Percentiles rank a stretch among this genome's conserved stretches.
Conservation (phyloP, 2,329 filamentous ascomycete genomes). For the Blastomyces emzantsi region DNA sequence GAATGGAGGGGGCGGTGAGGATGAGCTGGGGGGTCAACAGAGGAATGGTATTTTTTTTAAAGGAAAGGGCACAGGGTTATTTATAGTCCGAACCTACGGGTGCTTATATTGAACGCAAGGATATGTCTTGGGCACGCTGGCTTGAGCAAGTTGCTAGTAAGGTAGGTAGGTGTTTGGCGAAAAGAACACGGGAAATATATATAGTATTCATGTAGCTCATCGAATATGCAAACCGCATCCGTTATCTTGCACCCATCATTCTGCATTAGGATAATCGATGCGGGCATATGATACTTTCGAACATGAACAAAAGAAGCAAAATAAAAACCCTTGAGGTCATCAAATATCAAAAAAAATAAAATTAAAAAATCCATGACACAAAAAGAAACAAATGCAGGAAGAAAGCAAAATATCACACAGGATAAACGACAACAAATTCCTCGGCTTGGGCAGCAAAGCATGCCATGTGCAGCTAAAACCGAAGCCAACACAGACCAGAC, state of each 20-base stretch:
- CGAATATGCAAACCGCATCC: background rate
- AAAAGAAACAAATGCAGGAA: background rate
- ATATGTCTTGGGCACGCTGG: background rate
- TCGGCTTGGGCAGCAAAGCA: conserved; percentile 4
- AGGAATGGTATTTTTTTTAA: background rate
- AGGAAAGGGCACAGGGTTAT: background rate
- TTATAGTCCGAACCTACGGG: background rate
- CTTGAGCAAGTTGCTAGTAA: background rate
- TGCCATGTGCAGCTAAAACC: no score
- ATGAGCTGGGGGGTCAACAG: background rate
- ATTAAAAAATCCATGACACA: background rate
- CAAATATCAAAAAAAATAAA: background rate
- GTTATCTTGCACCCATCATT: no score
- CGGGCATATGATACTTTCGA: no score
- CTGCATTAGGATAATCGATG: no score
- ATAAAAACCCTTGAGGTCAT: no score
- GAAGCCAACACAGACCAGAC: background rate
- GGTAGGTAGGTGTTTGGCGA: background rate
- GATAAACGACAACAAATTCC: background rate
- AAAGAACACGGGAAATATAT: no score
- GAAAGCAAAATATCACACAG: background rate
- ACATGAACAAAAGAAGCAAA: background rate
- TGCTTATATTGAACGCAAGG: background rate
- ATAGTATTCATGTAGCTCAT: background rate
- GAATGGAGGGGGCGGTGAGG: background rate